Base-by-base conservation (phyloP, 1,284 basidiomycete genomes). In the Trametes polyzona region DNA sequence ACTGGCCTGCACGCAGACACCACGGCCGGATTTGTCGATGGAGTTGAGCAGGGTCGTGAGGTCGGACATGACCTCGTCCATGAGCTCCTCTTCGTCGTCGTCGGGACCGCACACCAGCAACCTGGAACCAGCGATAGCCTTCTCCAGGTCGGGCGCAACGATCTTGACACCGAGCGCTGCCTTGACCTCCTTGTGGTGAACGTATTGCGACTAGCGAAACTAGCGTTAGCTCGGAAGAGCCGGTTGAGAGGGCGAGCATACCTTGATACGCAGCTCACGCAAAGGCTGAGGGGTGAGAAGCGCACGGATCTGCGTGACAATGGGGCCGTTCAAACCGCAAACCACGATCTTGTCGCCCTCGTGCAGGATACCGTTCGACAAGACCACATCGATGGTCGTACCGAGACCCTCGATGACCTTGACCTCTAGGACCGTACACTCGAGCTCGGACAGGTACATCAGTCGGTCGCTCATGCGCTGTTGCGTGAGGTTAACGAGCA, bases 371-470 rank as follows among this genome's bases (percentile, higher is more conserved):
- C 97, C 97, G 73, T 99, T 99, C 32, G 94, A 96, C 55, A 99
- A 81, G 16, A 99, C 90, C 30, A 99, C 95, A 78, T 99, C 97
- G 68, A 99, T 96, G 1, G 97, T 99, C 36, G 96, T 99, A 44
- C 97, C 97, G 49, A 99, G 81, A 72, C 97, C 97, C 76, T 99
- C 97, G 67, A 99, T 90, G 62, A 98, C 93, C 83, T 99, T 99
- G 73, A 99, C 97, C 75, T 99, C 97, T 54, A 99, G 84, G 21
- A 99, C 95, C n/a, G 97, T 99, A 74, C 96, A 98, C 77, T 98
- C 96, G 53, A 99, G 82, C 74, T 98, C 96, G 27, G 95, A 95
- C 56, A 99, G 84, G 77, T 98, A 99, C 97, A 99, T 99, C 64
- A 99, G 82, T 48, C 90, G 84, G 71, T 96, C 93, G 71, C 92